Base-by-base conservation (phyloP, 2,329 filamentous ascomycete species). In the Colletotrichum tropicale region DNA sequence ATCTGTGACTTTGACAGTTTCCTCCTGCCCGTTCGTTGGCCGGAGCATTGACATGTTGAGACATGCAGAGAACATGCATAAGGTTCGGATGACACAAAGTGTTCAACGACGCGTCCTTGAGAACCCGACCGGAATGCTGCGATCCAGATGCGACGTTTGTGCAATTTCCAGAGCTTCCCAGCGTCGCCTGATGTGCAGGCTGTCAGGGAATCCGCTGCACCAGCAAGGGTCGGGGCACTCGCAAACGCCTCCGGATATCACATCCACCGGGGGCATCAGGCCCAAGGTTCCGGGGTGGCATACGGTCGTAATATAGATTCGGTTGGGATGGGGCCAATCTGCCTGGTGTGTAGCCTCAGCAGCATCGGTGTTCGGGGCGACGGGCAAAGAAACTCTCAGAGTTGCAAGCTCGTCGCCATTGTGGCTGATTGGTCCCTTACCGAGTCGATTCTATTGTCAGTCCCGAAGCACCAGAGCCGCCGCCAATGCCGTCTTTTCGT, bases 141-240 rank as follows among this genome's bases (percentile, higher is more conserved):
- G 16, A 38, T 24, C 43, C 26, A 16, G 18, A 28, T 65, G 32
- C n/a, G 67, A 43, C 34, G 67, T 62, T 21, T 34, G 30, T 55
- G 68, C 30, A 48, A 66, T 48, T 15, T 56, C 24, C 36, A 9
- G 21, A 32, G 32, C 15, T 28, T 38, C 43, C 36, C 64, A 26
- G 13, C 34, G 61, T 71, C 38, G 30, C 64, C 64, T 72, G 68
- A 72, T 77, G 38, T 61, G 61, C 36, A 38, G 28, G 36, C 32
- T 34, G 32, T 38, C 68, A 68, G 73, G 66, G 70, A 52, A 71
- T 38, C n/a, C 64, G 67, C 71, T 52, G 62, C 43, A 76, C 24
- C 64, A 34, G 26, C 72, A 76, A 58, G 75, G 75, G 67, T 76
- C 75, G 68, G 75, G 75, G 64, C 55, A 70, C 24, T n/a, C 36